Evolutionary conservation across 1,139 yeast species (phyloP), one percentile per base, ranked within the genome.

Genomic region (Meyerozyma smithsonii): DNA sequence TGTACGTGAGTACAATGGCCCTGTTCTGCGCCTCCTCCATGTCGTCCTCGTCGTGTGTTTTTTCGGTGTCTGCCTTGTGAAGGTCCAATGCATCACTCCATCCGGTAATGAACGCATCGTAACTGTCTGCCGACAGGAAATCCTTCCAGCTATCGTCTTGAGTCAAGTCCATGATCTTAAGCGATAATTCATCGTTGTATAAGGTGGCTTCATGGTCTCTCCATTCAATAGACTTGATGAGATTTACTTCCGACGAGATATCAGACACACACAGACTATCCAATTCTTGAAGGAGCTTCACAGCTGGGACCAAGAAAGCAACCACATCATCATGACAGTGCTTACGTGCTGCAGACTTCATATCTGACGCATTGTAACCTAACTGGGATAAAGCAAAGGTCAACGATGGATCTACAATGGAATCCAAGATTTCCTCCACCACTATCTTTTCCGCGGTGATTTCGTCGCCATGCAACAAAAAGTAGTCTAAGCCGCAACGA

Each of bases 1-100:
- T 74, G 60, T 75, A 90, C 0, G 96, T 85, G 43, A 79, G 66
- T 37, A 88, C 64, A 47, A 90, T 80, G 54, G 89, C 88, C 46
- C 84, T 76, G 50, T 84, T 79, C 62, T 88, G 95, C 23, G 72
- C 75, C 44, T 74, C 77, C 37, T 74, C 79, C 35, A 64, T 63
- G 44, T 71, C 76, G 44, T 71, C 76, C 23, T 65, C 74, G 42
- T 72, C 74, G 35, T 56, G 59, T 44, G 61, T 61, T 42, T 61
- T 66, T 28, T 45, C 54, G 33, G 50, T 39, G 38, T 54, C 60
- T 6, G 40, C 42, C 32, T 42, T 37, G 43, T 58, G 61, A 15
- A 55, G 49, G 34, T 68, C 72, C 43, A 66, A 64, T 21, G 66
- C 53, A 36, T 61, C 61, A 11, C 58, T 46, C 77, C 77, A 71